Conservation (phyloP, 129 eudicot genomes). For the Deinandra increscens region DNA sequence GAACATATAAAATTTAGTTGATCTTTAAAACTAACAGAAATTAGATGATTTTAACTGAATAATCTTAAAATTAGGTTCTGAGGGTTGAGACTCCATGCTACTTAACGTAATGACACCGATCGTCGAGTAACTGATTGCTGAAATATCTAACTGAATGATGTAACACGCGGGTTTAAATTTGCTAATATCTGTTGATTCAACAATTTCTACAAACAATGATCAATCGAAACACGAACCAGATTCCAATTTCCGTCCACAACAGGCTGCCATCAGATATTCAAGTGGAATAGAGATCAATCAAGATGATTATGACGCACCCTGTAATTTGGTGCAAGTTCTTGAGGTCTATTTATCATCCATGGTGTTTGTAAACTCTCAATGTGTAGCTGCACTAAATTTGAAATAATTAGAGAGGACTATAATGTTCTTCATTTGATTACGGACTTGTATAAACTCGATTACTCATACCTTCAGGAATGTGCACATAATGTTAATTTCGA, state of each 20-base stretch:
- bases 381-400: too few relatives aligned
- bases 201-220: too few relatives aligned
- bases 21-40: too few relatives aligned
- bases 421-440: neutral
- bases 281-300: slow-evolving; percentile 85
- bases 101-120: too few relatives aligned
- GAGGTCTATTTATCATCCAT: slow-evolving; percentile 48
- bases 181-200: too few relatives aligned
- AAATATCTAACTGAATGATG: too few relatives aligned
- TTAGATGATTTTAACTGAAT: too few relatives aligned
- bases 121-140: too few relatives aligned
- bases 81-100: too few relatives aligned
- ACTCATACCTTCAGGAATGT: slow-evolving; percentile 64
- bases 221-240: slow-evolving; percentile 34
- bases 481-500: slow-evolving; percentile 98
- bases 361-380: neutral
- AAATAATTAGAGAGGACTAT: neutral
- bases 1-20: too few relatives aligned
- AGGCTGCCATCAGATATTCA: slow-evolving; percentile 64
- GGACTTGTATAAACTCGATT: neutral
- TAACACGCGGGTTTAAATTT: too few relatives aligned
- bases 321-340: slow-evolving; percentile 96
- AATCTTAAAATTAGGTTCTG: too few relatives aligned
- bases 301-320: slow-evolving; percentile 86
- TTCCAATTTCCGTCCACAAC: slow-evolving; percentile 28